phyloP scores from a whole-genome alignment of 1,284 basidiomycete species.

The Austroboletus olivaceoglutinosus region DNA sequence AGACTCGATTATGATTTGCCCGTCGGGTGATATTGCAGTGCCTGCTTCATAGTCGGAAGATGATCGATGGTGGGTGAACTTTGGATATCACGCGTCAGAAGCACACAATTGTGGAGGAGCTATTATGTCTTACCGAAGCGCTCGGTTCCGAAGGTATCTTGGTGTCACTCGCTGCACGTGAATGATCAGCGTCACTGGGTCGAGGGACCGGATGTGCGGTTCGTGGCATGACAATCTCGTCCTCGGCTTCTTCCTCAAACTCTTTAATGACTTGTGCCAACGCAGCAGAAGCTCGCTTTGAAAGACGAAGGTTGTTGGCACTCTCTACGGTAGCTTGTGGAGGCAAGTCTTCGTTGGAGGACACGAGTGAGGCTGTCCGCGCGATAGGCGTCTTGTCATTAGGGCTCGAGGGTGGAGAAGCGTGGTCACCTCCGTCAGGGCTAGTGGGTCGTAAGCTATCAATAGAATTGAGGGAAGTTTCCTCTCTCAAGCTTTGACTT shows the following conservation, averaged over 20 bases:
- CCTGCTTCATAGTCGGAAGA: slow-evolving; percentile 50
- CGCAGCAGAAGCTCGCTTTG: slow-evolving; percentile 63
- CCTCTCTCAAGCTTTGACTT: slow-evolving; percentile 41
- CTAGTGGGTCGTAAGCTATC: slow-evolving; percentile 49
- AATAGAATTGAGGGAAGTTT: slow-evolving; percentile 43
- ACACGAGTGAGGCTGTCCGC: slow-evolving; percentile 40
- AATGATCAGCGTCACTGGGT: slow-evolving; percentile 27
- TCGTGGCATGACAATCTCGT: slow-evolving; percentile 71
- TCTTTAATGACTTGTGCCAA: slow-evolving; percentile 71
- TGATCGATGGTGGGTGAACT: slow-evolving; percentile 23
- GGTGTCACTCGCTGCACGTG: slow-evolving; percentile 17
- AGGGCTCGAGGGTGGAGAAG: slow-evolving; percentile 51
- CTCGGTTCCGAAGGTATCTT: slow-evolving; percentile 16
- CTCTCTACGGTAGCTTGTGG: slow-evolving; percentile 25
- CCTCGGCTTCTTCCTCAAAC: slow-evolving; percentile 65
- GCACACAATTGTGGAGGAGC: slow-evolving; percentile 3
- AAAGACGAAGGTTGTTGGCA: slow-evolving; percentile 34
- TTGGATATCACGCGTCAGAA: slow-evolving; percentile 19
- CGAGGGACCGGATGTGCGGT: slow-evolving; percentile 48
- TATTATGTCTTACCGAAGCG: slow-evolving; percentile 24
- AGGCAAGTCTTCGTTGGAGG: slow-evolving; percentile 27
- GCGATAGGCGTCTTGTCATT: slow-evolving; percentile 42
- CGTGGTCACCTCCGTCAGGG: slow-evolving; percentile 46
- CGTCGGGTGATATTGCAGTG: slow-evolving; percentile 69
- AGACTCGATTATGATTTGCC: slow-evolving; percentile 42